phyloP scores from a whole-genome alignment of 306 rosid genomes.

The Medicago lupulina region DNA sequence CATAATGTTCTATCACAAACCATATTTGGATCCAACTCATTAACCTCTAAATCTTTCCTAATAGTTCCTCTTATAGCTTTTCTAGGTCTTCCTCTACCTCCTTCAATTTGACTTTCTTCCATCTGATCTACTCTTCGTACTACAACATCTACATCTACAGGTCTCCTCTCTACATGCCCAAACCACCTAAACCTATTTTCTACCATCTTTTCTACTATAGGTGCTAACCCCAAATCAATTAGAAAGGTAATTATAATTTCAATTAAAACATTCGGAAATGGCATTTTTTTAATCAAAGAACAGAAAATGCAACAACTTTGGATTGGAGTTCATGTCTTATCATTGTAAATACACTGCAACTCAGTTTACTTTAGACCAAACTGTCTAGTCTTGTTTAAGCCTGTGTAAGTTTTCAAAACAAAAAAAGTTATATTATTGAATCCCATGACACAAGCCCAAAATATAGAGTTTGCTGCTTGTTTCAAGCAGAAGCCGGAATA shows the following conservation, averaged over 20 bases:
- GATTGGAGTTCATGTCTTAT: not conserved
- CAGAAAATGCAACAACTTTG: slow-evolving; percentile 11
- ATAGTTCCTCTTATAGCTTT: no score
- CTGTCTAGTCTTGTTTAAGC: slow-evolving; percentile 13
- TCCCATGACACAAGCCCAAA: not conserved
- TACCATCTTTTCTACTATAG: no score
- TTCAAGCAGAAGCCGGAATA: not conserved
- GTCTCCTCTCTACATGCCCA: no score
- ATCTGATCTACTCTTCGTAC: no score
- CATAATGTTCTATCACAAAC: no score
- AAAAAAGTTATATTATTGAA: not conserved
- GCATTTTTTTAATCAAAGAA: not conserved
- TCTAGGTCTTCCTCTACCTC: no score
- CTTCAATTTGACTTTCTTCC: no score
- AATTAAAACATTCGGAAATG: not conserved
- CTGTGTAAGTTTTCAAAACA: not conserved
- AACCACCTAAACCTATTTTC: no score
- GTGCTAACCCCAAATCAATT: not conserved
- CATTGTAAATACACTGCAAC: slow-evolving; percentile 26
- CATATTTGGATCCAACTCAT: no score
- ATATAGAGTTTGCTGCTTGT: slow-evolving; percentile 3
- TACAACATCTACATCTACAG: no score
- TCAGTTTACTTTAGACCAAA: slow-evolving; percentile 3
- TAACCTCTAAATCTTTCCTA: no score
- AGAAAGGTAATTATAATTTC: slow-evolving; percentile 10